These are phyloP conservation scores for Penicillium cataractarum DNA, from an alignment of 495 filamentous ascomycete genomes.

Conservation along the genomic window DNA sequence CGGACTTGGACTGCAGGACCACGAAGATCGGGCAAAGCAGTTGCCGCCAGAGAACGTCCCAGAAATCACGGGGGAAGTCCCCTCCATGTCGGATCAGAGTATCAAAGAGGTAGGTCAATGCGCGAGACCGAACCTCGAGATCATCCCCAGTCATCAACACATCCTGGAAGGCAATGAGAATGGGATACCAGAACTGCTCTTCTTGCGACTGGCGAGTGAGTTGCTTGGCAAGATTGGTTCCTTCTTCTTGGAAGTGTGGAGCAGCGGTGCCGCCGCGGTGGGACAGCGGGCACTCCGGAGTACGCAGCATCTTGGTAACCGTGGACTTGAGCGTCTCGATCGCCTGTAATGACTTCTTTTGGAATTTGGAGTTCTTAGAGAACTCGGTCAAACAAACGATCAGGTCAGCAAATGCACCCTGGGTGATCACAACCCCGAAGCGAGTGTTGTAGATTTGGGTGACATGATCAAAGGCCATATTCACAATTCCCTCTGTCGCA, in stretches of 20 bases:
- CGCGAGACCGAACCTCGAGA: constrained; percentile 89
- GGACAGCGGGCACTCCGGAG: constrained; percentile 92
- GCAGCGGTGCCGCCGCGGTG: constrained; percentile 47
- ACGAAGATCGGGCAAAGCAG: constrained; percentile 98
- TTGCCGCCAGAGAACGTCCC: constrained; percentile 97
- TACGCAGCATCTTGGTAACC: constrained; percentile 90
- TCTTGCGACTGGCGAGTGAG: constrained; percentile 71
- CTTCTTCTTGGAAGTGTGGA: constrained; percentile 45
- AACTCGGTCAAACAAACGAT: constrained; percentile 97
- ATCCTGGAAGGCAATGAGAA: constrained; percentile 97
- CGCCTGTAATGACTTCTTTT: constrained; percentile 95
- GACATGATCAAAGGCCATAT: constrained; percentile 94
- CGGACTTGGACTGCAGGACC: constrained; percentile 91
- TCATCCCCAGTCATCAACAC: constrained; percentile 99
- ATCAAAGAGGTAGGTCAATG: constrained; percentile 94
- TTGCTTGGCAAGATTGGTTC: constrained; percentile 52
- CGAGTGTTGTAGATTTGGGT: constrained; percentile 97
- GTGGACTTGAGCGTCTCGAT: constrained; percentile 93
- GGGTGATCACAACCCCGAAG: constrained; percentile 93
- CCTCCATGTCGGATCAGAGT: constrained; percentile 86
- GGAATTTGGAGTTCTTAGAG: constrained; percentile 95
- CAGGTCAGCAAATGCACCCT: constrained; percentile 95
- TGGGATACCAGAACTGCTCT: constrained; percentile 98
- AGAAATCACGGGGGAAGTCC: constrained; percentile 91
- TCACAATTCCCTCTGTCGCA: constrained; percentile 81